phyloP scores from a whole-genome alignment of 2,329 filamentous ascomycete genomes.

The Colletotrichum sp. region DNA sequence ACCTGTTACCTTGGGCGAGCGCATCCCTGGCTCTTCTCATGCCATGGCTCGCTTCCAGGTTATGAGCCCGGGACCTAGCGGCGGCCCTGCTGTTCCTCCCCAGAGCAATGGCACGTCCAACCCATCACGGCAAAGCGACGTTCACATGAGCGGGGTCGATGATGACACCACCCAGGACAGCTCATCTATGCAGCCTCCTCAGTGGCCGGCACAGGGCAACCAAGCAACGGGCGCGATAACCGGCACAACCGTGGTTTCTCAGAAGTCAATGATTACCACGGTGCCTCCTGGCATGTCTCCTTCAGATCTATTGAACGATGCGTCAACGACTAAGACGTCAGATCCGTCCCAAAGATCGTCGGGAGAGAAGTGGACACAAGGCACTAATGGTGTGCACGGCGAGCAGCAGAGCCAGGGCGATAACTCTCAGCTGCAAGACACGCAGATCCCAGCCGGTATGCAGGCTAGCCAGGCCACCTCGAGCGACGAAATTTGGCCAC shows the following conservation, averaged over 20 bases:
- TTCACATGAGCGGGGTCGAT: conserved; percentile 66
- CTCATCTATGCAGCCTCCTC: conserved; percentile 55
- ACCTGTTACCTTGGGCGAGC: conserved; percentile 67
- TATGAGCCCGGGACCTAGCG: conserved; percentile 65
- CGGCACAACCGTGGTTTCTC: conserved; percentile 66
- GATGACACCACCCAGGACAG: conserved; percentile 51
- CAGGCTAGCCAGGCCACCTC: conserved; percentile 50
- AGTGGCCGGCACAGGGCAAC: conserved; percentile 34
- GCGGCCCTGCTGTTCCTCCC: conserved; percentile 44
- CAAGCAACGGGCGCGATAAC: conserved; percentile 45
- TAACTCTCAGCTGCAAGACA: conserved; percentile 58
- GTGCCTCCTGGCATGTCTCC: conserved; percentile 64
- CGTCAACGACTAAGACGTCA: conserved; percentile 91
- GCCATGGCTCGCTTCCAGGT: conserved; percentile 58
- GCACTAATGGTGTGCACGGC: conserved; percentile 68
- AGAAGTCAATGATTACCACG: conserved; percentile 64
- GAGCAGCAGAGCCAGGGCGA: conserved; percentile 44
- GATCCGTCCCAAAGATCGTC: conserved; percentile 70
- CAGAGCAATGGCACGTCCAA: conserved; percentile 63
- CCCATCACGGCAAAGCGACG: conserved; percentile 56
- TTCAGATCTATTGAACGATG: conserved; percentile 75
- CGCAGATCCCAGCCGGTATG: conserved; percentile 42
- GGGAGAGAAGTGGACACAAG: conserved; percentile 72
- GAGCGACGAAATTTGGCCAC: conserved; percentile 60
- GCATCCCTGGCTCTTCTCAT: conserved; percentile 60